Percentiles rank a stretch among this genome's conserved stretches.
Evolutionary conservation across 2,329 filamentous ascomycete species (phyloP).

Genomic region (Penicillium sp.): DNA sequence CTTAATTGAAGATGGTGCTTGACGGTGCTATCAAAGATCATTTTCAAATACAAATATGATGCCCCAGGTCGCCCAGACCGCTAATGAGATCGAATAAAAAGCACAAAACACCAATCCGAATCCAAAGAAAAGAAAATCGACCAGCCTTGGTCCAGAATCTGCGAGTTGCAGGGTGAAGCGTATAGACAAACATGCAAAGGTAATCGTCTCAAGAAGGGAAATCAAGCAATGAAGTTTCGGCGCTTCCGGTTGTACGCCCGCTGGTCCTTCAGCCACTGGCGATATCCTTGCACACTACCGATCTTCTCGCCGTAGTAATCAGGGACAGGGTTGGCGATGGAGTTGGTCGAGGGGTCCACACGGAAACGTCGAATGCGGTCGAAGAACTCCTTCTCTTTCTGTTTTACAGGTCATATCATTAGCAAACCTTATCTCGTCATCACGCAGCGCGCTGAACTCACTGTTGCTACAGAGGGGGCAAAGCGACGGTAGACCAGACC

Average conservation of each 20-base stretch:
- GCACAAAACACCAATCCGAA: slow-evolving; percentile 21
- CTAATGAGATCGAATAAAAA: slow-evolving; percentile 26
- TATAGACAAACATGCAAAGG: slow-evolving; percentile 18
- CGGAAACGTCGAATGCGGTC: slow-evolving; percentile 86
- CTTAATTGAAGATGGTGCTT: slow-evolving; percentile 5
- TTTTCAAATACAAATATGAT: slow-evolving; percentile 21
- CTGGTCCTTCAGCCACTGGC: slow-evolving; percentile 97
- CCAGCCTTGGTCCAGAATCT: slow-evolving; percentile 7
- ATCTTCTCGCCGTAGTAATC: slow-evolving; percentile 99
- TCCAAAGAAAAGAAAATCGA: slow-evolving; percentile 16
- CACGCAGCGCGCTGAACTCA: slow-evolving; percentile 42
- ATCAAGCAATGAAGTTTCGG: slow-evolving; percentile 41
- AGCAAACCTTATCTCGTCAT: neutral
- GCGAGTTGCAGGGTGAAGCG: slow-evolving; percentile 7
- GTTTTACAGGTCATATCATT: neutral
- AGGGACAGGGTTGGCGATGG: slow-evolving; percentile 87
- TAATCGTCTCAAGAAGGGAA: neutral
- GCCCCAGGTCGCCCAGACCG: slow-evolving; percentile 20
- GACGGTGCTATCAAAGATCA: slow-evolving; percentile 15
- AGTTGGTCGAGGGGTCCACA: slow-evolving; percentile 86
- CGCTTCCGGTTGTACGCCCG: slow-evolving; percentile 94
- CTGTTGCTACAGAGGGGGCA: slow-evolving; percentile 69
- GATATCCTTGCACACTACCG: slow-evolving; percentile 84
- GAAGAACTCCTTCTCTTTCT: slow-evolving; percentile 96
- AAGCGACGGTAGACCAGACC: slow-evolving; percentile 71